Evolutionary conservation across 495 filamentous ascomycete genomes (phyloP).

Genomic region (Aspergillus diversus): DNA sequence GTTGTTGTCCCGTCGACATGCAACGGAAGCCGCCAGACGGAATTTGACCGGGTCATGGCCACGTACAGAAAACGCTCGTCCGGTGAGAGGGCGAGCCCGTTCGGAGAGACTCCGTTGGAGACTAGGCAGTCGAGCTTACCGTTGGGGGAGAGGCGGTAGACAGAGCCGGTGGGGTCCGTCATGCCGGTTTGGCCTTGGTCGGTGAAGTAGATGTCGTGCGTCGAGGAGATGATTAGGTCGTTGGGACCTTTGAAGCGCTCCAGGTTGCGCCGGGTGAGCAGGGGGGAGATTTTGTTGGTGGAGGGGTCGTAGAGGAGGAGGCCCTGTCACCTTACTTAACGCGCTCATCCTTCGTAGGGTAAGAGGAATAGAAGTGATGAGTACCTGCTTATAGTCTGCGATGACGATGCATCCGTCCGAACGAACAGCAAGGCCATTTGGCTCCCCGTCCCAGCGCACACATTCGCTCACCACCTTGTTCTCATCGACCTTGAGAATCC

Average conservation of each 20-base stretch:
- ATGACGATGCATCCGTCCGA: constrained; percentile 29
- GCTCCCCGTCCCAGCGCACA: constrained; percentile 32
- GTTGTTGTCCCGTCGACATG: constrained; percentile 33
- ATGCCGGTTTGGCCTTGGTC: constrained; percentile 39
- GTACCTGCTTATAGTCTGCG: constrained; percentile 36
- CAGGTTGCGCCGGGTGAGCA: constrained; percentile 30
- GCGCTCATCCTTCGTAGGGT: not conserved
- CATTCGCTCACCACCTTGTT: constrained; percentile 24
- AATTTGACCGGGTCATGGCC: constrained; percentile 37
- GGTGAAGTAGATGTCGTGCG: constrained; percentile 33
- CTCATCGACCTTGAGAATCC: constrained; percentile 31
- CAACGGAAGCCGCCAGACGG: constrained; percentile 33
- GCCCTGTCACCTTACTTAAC: constrained; percentile 13
- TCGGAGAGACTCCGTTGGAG: constrained; percentile 33
- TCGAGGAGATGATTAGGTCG: constrained; percentile 32
- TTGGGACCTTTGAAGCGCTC: constrained; percentile 40
- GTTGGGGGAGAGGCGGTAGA: constrained; percentile 27
- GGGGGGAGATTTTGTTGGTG: constrained; percentile 8
- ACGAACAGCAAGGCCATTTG: constrained; percentile 30
- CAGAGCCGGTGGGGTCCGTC: constrained; percentile 33
- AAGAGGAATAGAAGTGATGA: not conserved
- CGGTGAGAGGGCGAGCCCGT: constrained; percentile 29
- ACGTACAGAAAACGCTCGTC: constrained; percentile 34
- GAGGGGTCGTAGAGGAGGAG: constrained; percentile 27
- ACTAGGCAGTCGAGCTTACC: constrained; percentile 31